Conservation (phyloP, 371 early-diverging fungal species). For the Gilbertella persicaria region DNA sequence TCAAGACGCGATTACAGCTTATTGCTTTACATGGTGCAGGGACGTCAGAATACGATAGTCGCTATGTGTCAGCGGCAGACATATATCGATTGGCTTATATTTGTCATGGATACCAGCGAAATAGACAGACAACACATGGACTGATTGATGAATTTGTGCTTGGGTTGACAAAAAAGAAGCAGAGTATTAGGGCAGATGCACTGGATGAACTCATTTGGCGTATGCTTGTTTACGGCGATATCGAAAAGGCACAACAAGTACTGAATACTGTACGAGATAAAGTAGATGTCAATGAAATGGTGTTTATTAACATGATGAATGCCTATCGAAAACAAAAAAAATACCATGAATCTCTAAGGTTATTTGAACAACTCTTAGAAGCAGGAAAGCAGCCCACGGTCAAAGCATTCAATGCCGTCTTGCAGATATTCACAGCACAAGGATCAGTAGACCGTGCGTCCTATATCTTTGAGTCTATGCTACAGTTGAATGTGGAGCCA, state of each 20-base stretch:
- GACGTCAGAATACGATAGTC: slow-evolving; percentile 13
- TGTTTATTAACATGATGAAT: slow-evolving; percentile 35
- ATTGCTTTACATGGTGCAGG: slow-evolving; percentile 29
- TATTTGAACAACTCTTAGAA: slow-evolving; percentile 44
- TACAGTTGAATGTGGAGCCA: slow-evolving; percentile 37
- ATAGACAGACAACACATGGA: slow-evolving; percentile 2
- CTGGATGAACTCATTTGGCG: slow-evolving; percentile 34
- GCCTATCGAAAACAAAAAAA: slow-evolving; percentile 23
- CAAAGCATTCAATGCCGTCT: slow-evolving; percentile 45
- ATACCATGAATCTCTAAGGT: slow-evolving; percentile 31
- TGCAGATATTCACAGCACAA: slow-evolving; percentile 49
- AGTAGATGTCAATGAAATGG: slow-evolving; percentile 22
- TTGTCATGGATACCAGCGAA: slow-evolving; percentile 20
- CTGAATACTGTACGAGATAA: slow-evolving; percentile 7
- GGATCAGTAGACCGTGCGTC: slow-evolving; percentile 34
- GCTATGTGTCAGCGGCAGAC: slow-evolving; percentile 26
- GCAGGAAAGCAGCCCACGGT: slow-evolving; percentile 35
- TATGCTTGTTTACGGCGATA: slow-evolving; percentile 10
- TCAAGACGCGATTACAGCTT: slow-evolving; percentile 16
- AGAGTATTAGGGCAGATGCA: slow-evolving; percentile 20
- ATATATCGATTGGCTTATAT: slow-evolving; percentile 30
- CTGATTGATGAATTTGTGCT: slow-evolving; percentile 24
- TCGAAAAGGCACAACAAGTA: slow-evolving; percentile 21
- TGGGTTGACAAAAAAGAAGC: slow-evolving; percentile 18
- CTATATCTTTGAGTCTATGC: slow-evolving; percentile 40